Percentiles rank a stretch among this genome's conserved stretches.
phyloP scores from a whole-genome alignment of 2,329 filamentous ascomycete genomes.

The Phialophora tarda region DNA sequence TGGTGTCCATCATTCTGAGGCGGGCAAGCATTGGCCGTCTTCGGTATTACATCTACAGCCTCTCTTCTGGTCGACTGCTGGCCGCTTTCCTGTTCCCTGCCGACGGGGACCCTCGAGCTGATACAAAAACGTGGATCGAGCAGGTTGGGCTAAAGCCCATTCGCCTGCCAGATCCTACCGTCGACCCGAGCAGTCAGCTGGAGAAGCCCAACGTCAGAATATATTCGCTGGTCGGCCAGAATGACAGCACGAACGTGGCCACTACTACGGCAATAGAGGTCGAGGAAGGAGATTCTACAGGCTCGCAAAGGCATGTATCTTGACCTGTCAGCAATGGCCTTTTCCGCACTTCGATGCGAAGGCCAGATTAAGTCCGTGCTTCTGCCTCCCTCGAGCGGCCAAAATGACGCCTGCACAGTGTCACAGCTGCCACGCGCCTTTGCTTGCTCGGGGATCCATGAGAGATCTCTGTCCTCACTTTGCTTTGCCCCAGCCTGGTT shows the following conservation, averaged over 20 bases:
- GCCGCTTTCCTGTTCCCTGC: not conserved
- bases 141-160: not conserved
- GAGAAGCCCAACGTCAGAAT: not conserved
- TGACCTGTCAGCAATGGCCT: not conserved
- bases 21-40: not conserved
- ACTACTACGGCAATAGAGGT: not conserved
- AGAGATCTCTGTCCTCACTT: not conserved
- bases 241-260: not conserved
- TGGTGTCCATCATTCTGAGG: not conserved
- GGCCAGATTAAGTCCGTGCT: not conserved
- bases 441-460: not conserved
- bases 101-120: not conserved
- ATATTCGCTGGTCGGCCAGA: constrained; percentile 1
- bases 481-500: constrained; percentile 56
- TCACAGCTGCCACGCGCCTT: not conserved
- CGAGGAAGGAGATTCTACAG: not conserved
- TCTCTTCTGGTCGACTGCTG: not conserved
- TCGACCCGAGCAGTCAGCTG: not conserved
- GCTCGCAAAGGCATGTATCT: not conserved
- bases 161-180: not conserved
- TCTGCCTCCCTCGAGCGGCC: not conserved
- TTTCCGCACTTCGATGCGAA: not conserved
- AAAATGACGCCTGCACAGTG: not conserved
- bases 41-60: not conserved
- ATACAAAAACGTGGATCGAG: not conserved